Evolutionary conservation across 2,329 filamentous ascomycete species (phyloP), one percentile per base, ranked within the genome.

Genomic region (Phoma sp.): DNA sequence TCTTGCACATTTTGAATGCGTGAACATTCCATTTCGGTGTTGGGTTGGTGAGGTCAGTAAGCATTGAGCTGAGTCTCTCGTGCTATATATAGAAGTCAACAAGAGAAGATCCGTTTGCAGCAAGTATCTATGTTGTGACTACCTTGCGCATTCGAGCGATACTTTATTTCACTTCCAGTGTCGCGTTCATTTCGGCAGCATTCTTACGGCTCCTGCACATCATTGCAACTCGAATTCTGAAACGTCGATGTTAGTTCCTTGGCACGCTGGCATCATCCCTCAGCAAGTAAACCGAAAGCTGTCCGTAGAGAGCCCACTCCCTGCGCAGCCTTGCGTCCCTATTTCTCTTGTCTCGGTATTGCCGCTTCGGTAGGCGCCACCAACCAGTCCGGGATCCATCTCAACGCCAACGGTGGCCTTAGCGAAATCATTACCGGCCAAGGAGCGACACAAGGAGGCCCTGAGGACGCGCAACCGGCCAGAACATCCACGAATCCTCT

Each of bases 361-460:
- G 57, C 62, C 58, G 61, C 60, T 61, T 58, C 55, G 47, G 59
- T 51, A 47, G 54, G 59, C 62, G 65, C 62, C 59, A 67, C 64
- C 26, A 57, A 56, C 34, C 33, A 30, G 56, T 63, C 60, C 57
- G 56, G 53, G 57, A 58, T 46, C 52, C 62, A 52, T 60, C 58
- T 46, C 49, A 59, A 67, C 60, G 57, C 61, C 62, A 65, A 71
- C 67, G 62, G 68, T 71, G 66, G 64, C 61, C 68, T 70, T 72
- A 69, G 66, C 71, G 65, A 67, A 64, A 66, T 65, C 63, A 66
- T 62, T 60, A 63, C 56, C 47, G 42, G 61, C 66, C 69, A 69
- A 72, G 65, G 56, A 63, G 57, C 52, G 34, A 52, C 40, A 56
- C 57, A 42, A 53, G 46, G 58, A 59, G 50, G 53, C 46, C 55